Conservation (phyloP, 192 early-diverging fungal species). For the Gaertneriomyces sp. region DNA sequence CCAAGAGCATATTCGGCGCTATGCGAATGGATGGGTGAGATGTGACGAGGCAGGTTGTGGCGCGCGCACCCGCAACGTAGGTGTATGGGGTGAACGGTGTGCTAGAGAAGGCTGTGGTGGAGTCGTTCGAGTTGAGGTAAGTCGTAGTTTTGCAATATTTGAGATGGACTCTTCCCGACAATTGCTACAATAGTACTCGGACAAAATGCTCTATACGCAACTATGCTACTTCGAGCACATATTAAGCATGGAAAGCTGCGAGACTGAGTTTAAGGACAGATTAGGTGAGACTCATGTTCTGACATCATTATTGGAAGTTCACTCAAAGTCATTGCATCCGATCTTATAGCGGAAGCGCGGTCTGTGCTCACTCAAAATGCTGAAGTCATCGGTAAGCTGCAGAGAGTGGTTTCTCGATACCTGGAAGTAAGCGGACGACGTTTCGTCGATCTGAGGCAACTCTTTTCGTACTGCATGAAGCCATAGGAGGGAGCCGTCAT, state of each 20-base stretch:
- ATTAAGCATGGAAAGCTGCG: slow-evolving; percentile 51
- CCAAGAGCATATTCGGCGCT: slow-evolving; percentile 62
- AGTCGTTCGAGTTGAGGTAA: slow-evolving; percentile 61
- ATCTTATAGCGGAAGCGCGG: neutral
- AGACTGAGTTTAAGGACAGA: slow-evolving; percentile 4
- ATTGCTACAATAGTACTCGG: slow-evolving; percentile 60
- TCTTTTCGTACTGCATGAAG: slow-evolving; percentile 14
- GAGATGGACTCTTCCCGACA: neutral
- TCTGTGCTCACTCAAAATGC: slow-evolving; percentile 25
- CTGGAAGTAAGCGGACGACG: slow-evolving; percentile 67
- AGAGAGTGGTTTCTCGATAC: slow-evolving; percentile 59
- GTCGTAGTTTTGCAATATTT: neutral
- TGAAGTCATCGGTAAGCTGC: slow-evolving; percentile 43
- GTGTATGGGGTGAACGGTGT: slow-evolving; percentile 70
- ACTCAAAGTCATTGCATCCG: neutral
- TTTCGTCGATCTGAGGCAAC: slow-evolving; percentile 62
- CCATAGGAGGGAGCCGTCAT: neutral
- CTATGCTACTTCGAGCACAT: slow-evolving; percentile 71
- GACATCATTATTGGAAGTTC: slow-evolving; percentile 1
- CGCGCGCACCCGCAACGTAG: slow-evolving; percentile 60
- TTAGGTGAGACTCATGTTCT: neutral
- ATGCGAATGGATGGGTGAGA: slow-evolving; percentile 66
- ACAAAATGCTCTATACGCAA: slow-evolving; percentile 76
- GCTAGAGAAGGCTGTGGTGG: slow-evolving; percentile 53
- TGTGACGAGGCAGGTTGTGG: slow-evolving; percentile 78